Percentiles rank a stretch among this genome's conserved stretches.
These are phyloP conservation scores for Lactifluus volemus DNA, from an alignment of 768 basidiomycete species.

Conservation along the genomic window DNA sequence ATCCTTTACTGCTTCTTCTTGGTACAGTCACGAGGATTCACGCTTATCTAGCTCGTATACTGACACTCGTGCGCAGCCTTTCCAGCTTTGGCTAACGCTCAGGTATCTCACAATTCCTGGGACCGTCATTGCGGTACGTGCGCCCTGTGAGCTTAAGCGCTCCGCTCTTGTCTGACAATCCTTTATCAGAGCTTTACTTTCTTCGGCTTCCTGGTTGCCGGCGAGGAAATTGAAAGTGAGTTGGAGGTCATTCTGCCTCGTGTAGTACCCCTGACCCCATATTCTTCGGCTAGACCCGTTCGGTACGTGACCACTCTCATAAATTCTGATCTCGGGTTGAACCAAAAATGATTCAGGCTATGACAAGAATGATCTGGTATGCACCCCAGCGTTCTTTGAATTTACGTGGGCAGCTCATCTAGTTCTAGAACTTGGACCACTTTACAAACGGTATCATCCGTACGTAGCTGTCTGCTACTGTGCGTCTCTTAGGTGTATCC, in stretches of 20 bases:
- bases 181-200: slow-evolving; percentile 49
- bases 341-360: slow-evolving; percentile 32
- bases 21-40: slow-evolving; percentile 30
- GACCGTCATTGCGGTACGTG: slow-evolving; percentile 41
- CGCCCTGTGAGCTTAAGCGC: not conserved
- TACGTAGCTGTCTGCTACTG: slow-evolving; percentile 24
- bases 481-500: not conserved
- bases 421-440: slow-evolving; percentile 53
- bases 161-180: not conserved
- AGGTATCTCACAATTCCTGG: slow-evolving; percentile 59
- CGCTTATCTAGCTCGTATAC: not conserved
- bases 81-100: slow-evolving; percentile 49
- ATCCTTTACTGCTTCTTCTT: slow-evolving; percentile 50
- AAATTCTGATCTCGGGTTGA: slow-evolving; percentile 4
- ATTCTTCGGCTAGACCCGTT: slow-evolving; percentile 35
- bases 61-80: slow-evolving; percentile 37
- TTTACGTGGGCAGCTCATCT: slow-evolving; percentile 3
- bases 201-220: slow-evolving; percentile 66
- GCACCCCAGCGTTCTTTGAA: slow-evolving; percentile 20
- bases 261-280: slow-evolving; percentile 6
- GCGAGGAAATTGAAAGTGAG: slow-evolving; percentile 69
- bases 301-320: slow-evolving; percentile 24
- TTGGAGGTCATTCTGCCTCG: slow-evolving; percentile 9
- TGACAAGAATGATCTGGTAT: slow-evolving; percentile 63
- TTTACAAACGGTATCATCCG: slow-evolving; percentile 64